Evolutionary conservation across 208 protist genomes (phyloP).

Genomic region (Acanthamoeba castellanii): DNA sequence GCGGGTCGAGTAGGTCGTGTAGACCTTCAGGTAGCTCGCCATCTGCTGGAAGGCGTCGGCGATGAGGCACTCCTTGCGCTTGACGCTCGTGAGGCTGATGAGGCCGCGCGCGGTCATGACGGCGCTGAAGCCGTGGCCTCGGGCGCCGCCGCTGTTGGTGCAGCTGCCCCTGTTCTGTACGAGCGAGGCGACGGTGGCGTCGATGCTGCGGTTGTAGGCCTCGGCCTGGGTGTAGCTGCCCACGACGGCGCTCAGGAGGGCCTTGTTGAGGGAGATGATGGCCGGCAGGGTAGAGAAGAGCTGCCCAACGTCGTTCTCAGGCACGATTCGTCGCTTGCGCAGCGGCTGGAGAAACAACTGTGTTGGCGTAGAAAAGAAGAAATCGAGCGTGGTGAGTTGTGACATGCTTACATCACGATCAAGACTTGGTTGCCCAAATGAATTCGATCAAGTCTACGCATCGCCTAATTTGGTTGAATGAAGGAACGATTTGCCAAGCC

Average conservation of each 20-base stretch:
- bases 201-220: neutral
- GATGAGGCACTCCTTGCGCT: slow-evolving; percentile 42
- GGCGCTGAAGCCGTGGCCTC: neutral
- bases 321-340: slow-evolving; percentile 38
- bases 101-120: slow-evolving; percentile 1
- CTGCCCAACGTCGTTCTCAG: neutral
- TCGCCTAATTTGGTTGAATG: too few species aligned
- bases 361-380: too few species aligned
- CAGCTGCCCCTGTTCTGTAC: neutral
- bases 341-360: slow-evolving; percentile 35
- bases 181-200: neutral
- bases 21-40: slow-evolving; percentile 33
- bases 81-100: neutral
- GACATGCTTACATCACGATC: too few species aligned
- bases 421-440: too few species aligned
- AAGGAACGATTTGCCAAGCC: neutral
- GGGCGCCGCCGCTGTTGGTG: neutral
- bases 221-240: neutral
- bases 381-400: too few species aligned
- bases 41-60: slow-evolving; percentile 53
- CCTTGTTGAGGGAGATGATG: slow-evolving; percentile 58
- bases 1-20: slow-evolving; percentile 33
- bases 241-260: neutral
- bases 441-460: neutral
- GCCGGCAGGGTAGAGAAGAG: slow-evolving; percentile 41